These are phyloP conservation scores for Fusarium sp. DNA, from an alignment of 2,329 filamentous ascomycete species.

Conservation along the genomic window DNA sequence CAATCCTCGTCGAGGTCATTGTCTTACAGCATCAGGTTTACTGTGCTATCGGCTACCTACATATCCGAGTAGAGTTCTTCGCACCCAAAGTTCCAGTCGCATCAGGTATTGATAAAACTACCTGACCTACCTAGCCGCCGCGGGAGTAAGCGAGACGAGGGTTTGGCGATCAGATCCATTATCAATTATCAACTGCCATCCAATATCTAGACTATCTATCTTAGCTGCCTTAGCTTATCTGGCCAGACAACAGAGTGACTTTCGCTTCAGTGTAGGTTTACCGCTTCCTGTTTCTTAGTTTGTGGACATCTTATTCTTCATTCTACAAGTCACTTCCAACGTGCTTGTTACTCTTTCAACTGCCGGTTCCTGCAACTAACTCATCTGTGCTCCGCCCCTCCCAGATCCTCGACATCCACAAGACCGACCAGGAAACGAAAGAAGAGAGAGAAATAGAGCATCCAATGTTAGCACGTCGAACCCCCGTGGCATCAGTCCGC, in stretches of 20 bases:
- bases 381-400: conserved; percentile 17
- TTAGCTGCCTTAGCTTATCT: conserved; percentile 1
- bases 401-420: conserved; percentile 32
- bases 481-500: conserved; percentile 34
- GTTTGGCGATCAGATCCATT: conserved; percentile 6
- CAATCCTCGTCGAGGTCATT: conserved; percentile 6
- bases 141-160: conserved; percentile 22
- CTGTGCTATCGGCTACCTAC: conserved; percentile 3
- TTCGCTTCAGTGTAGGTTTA: conserved; percentile 6
- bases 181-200: conserved; percentile 5
- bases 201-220: not conserved
- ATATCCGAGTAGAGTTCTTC: not conserved
- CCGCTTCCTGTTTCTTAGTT: not conserved
- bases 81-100: not conserved
- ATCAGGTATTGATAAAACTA: conserved; percentile 1
- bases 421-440: conserved; percentile 5
- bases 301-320: not conserved
- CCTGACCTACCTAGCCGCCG: not conserved
- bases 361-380: conserved; percentile 15
- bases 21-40: conserved; percentile 15
- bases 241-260: conserved; percentile 10
- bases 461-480: conserved; percentile 39
- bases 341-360: conserved; percentile 16
- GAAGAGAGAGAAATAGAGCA: not conserved
- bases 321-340: not conserved